These are phyloP conservation scores for Musa troglodytarum DNA, from an alignment of 176 grass and related monocot species.

Conservation along the genomic window DNA sequence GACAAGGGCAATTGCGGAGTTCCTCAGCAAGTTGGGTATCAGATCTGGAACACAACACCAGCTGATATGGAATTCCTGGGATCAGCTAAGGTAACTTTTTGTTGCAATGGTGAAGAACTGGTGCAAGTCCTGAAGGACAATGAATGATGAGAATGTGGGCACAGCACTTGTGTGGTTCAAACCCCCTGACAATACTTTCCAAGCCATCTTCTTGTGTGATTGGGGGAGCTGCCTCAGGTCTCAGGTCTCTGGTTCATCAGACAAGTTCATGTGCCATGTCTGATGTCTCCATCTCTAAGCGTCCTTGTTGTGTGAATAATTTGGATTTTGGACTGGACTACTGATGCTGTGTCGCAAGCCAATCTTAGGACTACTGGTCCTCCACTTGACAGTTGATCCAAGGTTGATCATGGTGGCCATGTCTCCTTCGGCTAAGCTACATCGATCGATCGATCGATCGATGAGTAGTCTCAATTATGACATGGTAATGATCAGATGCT, in stretches of 20 bases:
- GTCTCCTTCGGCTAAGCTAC: background rate
- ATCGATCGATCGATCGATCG: background rate
- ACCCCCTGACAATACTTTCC: background rate
- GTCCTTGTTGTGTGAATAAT: background rate
- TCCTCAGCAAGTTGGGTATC: too few species aligned
- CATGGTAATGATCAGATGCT: background rate
- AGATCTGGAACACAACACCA: too few species aligned
- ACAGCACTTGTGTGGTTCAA: background rate
- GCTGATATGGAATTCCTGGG: too few species aligned
- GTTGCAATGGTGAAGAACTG: too few species aligned
- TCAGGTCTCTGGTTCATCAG: background rate
- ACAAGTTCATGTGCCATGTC: conserved; percentile 3
- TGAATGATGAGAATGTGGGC: background rate
- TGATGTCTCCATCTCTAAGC: background rate
- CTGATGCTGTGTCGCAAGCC: background rate
- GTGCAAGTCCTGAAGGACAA: background rate
- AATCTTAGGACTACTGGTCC: background rate
- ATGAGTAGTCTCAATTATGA: background rate
- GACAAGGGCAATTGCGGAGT: too few species aligned
- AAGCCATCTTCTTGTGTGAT: background rate
- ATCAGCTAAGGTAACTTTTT: too few species aligned
- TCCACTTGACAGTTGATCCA: background rate
- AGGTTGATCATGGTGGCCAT: too few species aligned
- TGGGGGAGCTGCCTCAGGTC: background rate
- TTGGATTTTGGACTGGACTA: background rate